Evolutionary conservation across 768 basidiomycete genomes (phyloP).

Genomic region (Leccinum imitatum): DNA sequence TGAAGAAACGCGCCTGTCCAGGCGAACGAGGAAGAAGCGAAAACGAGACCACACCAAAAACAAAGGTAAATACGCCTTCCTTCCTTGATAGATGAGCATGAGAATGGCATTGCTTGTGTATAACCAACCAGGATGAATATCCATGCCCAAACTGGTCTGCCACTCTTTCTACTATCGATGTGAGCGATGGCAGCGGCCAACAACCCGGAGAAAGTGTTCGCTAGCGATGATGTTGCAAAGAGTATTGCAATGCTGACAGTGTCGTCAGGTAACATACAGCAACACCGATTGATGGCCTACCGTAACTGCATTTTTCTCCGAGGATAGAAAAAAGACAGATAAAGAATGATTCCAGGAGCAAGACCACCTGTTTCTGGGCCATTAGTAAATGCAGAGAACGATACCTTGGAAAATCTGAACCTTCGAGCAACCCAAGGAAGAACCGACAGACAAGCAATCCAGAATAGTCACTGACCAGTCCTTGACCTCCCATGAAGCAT

Average conservation of each 20-base stretch:
- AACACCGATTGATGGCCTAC: neutral
- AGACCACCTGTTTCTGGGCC: conserved; percentile 44
- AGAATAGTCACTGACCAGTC: conserved; percentile 47
- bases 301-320: conserved; percentile 27
- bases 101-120: neutral
- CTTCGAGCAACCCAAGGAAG: conserved; percentile 58
- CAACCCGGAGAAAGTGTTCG: conserved; percentile 64
- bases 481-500: conserved; percentile 24
- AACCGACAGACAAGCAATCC: conserved; percentile 53
- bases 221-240: conserved; percentile 47
- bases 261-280: conserved; percentile 2
- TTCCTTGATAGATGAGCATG: conserved; percentile 8
- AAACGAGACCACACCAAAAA: conserved; percentile 53
- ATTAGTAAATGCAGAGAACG: conserved; percentile 4
- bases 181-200: conserved; percentile 59
- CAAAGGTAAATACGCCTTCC: conserved; percentile 64
- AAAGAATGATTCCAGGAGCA: conserved; percentile 56
- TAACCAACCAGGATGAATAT: conserved; percentile 49
- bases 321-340: conserved; percentile 51
- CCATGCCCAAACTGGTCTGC: conserved; percentile 62
- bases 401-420: conserved; percentile 28
- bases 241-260: conserved; percentile 38
- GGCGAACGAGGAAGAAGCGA: conserved; percentile 49
- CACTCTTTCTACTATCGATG: conserved; percentile 48
- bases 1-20: conserved; percentile 49